A percentile compares a stretch with the other conserved stretches of the same genome.
phyloP scores from a whole-genome alignment of 208 protist species.

The Leishmania lainsoni region DNA sequence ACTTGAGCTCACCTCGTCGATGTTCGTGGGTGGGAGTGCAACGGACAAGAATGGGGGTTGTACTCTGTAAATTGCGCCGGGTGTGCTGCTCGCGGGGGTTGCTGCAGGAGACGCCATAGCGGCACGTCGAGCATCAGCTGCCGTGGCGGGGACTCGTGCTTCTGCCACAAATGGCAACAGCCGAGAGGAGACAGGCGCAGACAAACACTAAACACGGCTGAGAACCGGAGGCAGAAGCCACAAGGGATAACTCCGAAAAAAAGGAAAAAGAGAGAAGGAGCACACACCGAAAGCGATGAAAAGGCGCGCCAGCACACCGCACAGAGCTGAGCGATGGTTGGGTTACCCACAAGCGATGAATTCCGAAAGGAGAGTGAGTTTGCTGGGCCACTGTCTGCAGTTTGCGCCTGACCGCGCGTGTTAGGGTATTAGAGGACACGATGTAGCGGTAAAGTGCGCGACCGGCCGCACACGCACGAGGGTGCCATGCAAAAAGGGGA shows the following conservation, averaged over 20 bases:
- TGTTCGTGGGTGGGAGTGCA: background rate
- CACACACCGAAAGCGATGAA: no score
- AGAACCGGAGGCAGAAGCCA: background rate
- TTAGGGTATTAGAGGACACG: background rate
- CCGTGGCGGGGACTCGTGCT: background rate
- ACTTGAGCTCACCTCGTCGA: background rate
- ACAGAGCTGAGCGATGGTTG: background rate
- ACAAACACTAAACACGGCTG: background rate
- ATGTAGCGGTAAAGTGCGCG: background rate
- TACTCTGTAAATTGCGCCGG: background rate
- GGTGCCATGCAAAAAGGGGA: background rate
- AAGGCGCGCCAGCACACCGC: background rate
- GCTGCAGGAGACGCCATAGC: background rate
- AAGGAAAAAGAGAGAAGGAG: background rate
- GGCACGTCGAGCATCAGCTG: background rate
- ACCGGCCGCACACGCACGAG: background rate
- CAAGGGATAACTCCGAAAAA: background rate
- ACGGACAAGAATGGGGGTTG: constrained; percentile 4
- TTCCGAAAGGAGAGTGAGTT: background rate
- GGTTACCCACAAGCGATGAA: background rate
- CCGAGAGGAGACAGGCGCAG: background rate
- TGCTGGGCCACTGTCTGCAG: background rate
- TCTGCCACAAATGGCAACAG: background rate
- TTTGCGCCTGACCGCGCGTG: background rate
- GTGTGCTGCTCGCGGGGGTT: background rate